Base-by-base conservation (phyloP, 2,329 filamentous ascomycete genomes). In the Monilinia fructigena region DNA sequence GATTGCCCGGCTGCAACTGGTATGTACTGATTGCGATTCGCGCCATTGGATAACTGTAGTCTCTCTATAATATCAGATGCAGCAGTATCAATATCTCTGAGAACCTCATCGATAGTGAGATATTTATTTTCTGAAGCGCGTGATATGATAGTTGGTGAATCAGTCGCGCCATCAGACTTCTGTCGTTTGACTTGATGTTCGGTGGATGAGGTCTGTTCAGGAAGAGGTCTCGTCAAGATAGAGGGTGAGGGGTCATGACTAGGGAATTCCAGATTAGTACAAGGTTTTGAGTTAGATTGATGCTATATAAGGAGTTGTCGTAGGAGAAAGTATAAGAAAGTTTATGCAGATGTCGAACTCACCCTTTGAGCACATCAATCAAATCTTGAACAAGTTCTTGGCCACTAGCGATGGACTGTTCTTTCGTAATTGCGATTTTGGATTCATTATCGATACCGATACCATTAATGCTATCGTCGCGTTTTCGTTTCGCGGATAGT, bases 51-150 rank as follows among this genome's bases (percentile, higher is more conserved):
- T 35, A 78, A 70, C 67, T 81, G 78, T 38, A 86, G 75, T 56
- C 85, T 81, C 40, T 79, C 79, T 55, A 85, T 72, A 47, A 82
- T 80, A 70, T 82, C 76, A 68, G 82, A 75, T 70, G 83, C 79
- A 68, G 80, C 80, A 40, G 78, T 73, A 72, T 82, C 79, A 53
- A 89, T 75, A 68, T 89, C 87, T 62, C 81, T 76, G 20, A 90
- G 84, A 53, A 91, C 80, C 68, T 90, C 86, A 38, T 90, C 88
- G 55, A 93, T 78, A 69, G 84, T 83, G 35, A 81, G 80, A 74
- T 89, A 89, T 42, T 75, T 76, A 70, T 82, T 80, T 59, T 79
- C 78, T 31, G 77, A 72, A n/a, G 66, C 56, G 59, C 74, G 70
- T 61, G 69, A 68, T 38, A 72, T 28, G 35, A 75, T 73, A 68